Percentiles rank a stretch among this genome's conserved stretches.
Conservation (phyloP, 2,329 filamentous ascomycete species). For the Colletotrichum musicola region DNA sequence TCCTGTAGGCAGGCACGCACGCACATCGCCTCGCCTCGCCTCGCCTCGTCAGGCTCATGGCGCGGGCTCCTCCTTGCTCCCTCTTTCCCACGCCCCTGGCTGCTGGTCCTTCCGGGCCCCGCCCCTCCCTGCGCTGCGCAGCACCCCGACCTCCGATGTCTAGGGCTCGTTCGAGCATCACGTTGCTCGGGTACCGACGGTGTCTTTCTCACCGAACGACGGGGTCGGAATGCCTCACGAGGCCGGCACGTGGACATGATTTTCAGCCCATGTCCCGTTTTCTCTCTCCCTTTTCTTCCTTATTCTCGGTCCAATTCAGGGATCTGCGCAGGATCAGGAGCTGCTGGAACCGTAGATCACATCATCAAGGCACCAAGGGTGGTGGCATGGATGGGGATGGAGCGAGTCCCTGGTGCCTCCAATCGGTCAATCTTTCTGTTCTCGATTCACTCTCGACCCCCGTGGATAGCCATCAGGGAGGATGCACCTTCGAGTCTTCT, state of each 20-base stretch:
- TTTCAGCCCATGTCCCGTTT: not conserved
- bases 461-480: conserved; percentile 9
- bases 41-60: conserved; percentile 4
- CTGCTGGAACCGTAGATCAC: conserved; percentile 1
- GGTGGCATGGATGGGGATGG: conserved; percentile 8
- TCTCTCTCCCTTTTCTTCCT: not conserved
- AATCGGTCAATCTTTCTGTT: conserved; percentile 18
- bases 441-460: conserved; percentile 17
- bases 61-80: not conserved
- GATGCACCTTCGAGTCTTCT: conserved; percentile 15
- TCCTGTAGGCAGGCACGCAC: not conserved
- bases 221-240: conserved; percentile 4
- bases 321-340: not conserved
- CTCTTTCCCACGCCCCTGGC: not conserved
- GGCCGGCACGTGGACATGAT: conserved; percentile 17
- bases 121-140: not conserved
- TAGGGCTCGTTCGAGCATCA: not conserved
- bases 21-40: not conserved
- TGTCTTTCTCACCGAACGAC: conserved; percentile 6
- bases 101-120: not conserved
- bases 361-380: not conserved
- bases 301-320: not conserved
- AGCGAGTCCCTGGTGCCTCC: conserved; percentile 7
- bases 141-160: not conserved
- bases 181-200: conserved; percentile 14